Evolutionary conservation across 306 rosid genomes (phyloP).

Genomic region (Trifolium fragiferum): DNA sequence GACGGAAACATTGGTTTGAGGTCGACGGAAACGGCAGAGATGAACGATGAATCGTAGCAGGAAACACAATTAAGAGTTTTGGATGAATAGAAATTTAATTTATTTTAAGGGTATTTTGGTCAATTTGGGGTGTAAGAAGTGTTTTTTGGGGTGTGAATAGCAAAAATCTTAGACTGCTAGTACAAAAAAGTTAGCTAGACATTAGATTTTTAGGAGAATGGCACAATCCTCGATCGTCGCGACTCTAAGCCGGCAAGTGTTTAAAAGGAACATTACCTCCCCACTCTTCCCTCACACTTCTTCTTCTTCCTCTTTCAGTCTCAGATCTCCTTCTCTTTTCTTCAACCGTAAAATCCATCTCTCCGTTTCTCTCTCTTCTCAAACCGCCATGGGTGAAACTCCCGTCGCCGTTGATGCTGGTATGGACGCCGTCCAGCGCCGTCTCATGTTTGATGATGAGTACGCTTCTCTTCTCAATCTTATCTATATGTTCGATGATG

Average conservation of each 20-base stretch:
- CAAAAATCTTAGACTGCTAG: too few species aligned
- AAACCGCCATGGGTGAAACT: conserved; percentile 64
- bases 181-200: too few species aligned
- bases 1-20: too few species aligned
- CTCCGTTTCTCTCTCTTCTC: conserved; percentile 45
- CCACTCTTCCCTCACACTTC: not conserved
- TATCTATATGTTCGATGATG: too few species aligned
- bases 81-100: too few species aligned
- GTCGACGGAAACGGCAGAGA: too few species aligned
- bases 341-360: not conserved
- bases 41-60: too few species aligned
- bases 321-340: conserved; percentile 38
- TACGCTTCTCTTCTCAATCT: conserved; percentile 43
- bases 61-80: too few species aligned
- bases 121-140: too few species aligned
- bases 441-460: conserved; percentile 99
- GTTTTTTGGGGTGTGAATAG: too few species aligned
- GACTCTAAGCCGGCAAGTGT: conserved; percentile 29
- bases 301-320: conserved; percentile 7
- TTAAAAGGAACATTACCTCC: conserved; percentile 33
- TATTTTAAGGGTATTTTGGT: too few species aligned
- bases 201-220: conserved; percentile 7
- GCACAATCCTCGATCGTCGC: conserved; percentile 43
- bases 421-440: conserved; percentile 98
- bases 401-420: conserved; percentile 56